Base-by-base conservation (phyloP, 768 basidiomycete species). In the Amanita rubescens region DNA sequence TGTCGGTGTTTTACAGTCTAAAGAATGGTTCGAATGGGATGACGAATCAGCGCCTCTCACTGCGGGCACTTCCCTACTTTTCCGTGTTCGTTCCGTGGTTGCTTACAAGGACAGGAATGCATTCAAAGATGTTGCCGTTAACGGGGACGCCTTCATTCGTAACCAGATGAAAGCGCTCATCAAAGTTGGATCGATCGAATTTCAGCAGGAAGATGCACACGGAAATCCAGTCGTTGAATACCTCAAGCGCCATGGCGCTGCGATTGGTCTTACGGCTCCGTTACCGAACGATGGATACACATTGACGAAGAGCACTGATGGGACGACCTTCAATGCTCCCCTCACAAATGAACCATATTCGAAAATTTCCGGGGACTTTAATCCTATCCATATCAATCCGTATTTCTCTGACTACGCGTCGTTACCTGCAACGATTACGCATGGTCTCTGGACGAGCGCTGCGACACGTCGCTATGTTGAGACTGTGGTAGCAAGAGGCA, bases 21-120 rank as follows among this genome's bases (percentile, higher is more conserved):
- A 99, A 74, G 90, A 95, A 65, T 99, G 96, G 96, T 94, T 98
- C 70, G 84, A 86, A 47, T 98, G 94, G 95, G 85, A 88, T 49
- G 86, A 95, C 62, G 83, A 90, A 41, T 73, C 81, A 5, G 78
- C 78, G 53, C 87, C 92, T 22, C 82, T 94, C 46, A 72, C 80
- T 39, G 79, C 87, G 7, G 94, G 94, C 20, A 86, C 86, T 33
- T 79, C 81, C 1, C 83, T 99, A 47, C 82, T 93, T 58, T 96
- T 98, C 90, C 88, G 89, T 57, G 76, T 88, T 57, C 82, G 84
- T 61, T 92, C 93, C 2, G 83, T 87, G 60, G 84, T 93, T 34
- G 81, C 85, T 15, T 98, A 92, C 84, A 91, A 91, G 72, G 89
- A 94, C 74, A 92, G 89, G 71, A 77, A 83, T 3, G 84, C 87